A percentile compares a stretch with the other conserved stretches of the same genome.
phyloP scores from a whole-genome alignment of 2,329 filamentous ascomycete genomes.

The Aspergillus fructus region DNA sequence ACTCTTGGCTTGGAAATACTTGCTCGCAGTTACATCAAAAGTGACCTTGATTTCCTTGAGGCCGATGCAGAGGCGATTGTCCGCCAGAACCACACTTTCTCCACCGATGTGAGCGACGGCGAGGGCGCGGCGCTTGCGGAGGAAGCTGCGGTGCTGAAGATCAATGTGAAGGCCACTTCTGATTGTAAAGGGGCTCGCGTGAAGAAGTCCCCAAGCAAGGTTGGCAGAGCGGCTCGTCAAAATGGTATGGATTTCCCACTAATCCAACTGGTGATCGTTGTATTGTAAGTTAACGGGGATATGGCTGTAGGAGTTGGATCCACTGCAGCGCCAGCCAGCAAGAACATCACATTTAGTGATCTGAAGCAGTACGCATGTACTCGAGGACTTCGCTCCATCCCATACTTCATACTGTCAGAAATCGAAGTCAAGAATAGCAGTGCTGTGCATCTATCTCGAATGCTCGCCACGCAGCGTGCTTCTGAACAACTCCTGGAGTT shows the following conservation, averaged over 20 bases:
- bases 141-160: conserved; percentile 7
- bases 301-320: conserved; percentile 8
- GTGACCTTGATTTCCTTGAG: conserved; percentile 33
- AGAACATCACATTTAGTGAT: conserved; percentile 13
- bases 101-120: not conserved
- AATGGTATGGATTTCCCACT: conserved; percentile 13
- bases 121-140: conserved; percentile 6
- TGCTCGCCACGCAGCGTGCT: conserved; percentile 28
- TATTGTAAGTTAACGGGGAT: conserved; percentile 2
- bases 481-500: conserved; percentile 30
- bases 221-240: conserved; percentile 11
- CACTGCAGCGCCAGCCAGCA: not conserved
- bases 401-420: conserved; percentile 32
- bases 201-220: conserved; percentile 21
- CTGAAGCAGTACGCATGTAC: conserved; percentile 30
- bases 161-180: conserved; percentile 12
- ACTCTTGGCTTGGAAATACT: conserved; percentile 47
- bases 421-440: conserved; percentile 24
- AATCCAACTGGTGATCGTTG: not conserved
- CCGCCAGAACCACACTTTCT: not conserved
- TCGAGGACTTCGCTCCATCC: conserved; percentile 35
- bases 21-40: conserved; percentile 42
- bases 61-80: conserved; percentile 24
- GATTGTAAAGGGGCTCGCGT: not conserved
- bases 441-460: conserved; percentile 30